phyloP scores from a whole-genome alignment of 345 rosid species.

The Camelina sativa region DNA sequence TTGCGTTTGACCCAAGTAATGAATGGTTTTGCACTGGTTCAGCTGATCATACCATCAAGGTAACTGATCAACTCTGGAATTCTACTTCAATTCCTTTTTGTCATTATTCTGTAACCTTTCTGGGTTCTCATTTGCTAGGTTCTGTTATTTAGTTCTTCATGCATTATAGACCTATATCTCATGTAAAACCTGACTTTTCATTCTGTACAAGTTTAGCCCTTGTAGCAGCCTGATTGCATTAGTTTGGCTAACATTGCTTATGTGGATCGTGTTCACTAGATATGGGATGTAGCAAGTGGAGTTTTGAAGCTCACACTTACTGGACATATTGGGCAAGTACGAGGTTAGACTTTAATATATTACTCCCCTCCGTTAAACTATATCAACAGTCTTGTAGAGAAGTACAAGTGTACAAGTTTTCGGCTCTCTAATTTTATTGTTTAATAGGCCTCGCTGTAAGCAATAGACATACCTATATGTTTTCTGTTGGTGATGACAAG shows the following conservation, averaged over 20 bases:
- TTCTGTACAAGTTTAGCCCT: too few relatives aligned
- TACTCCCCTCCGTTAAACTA: conserved; percentile 17
- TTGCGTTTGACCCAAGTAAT: conserved; percentile 96
- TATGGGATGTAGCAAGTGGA: conserved; percentile 96
- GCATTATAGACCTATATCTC: background rate
- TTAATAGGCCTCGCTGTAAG: conserved; percentile 91
- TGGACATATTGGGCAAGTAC: conserved; percentile 87
- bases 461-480: conserved; percentile 83
- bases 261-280: conserved; percentile 49
- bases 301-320: conserved; percentile 85
- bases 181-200: background rate
- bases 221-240: background rate
- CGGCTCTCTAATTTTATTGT: background rate
- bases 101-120: conserved; percentile 4
- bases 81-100: background rate
- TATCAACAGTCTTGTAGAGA: conserved; percentile 18
- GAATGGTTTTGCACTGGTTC: conserved; percentile 96
- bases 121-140: background rate
- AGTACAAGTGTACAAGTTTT: background rate
- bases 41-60: conserved; percentile 93
- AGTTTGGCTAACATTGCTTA: background rate
- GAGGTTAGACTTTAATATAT: conserved; percentile 56
- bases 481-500: conserved; percentile 94
- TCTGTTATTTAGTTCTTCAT: background rate
- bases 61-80: conserved; percentile 33